Evolutionary conservation across 108 stramenopile genomes (phyloP).

Genomic region (Skeletonema grethae): DNA sequence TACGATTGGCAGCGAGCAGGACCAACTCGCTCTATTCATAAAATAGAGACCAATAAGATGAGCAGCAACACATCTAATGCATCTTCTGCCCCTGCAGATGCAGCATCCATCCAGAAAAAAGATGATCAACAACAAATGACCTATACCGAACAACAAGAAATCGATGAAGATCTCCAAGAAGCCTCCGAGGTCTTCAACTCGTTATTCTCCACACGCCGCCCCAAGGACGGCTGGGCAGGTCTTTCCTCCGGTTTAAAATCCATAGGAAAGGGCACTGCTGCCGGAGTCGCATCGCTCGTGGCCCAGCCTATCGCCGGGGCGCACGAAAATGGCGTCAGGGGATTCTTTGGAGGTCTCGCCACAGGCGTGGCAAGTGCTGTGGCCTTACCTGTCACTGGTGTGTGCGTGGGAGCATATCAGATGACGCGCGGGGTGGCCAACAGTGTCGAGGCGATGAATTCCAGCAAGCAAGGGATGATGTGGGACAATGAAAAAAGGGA

Average conservation of each 20-base stretch:
- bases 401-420: conserved; percentile 85
- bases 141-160: not conserved
- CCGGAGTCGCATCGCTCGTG: conserved; percentile 76
- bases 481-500: conserved; percentile 83
- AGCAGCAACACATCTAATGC: not conserved
- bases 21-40: no score
- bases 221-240: conserved; percentile 90
- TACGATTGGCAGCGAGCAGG: no score
- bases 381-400: conserved; percentile 82
- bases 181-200: conserved; percentile 59
- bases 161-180: conserved; percentile 41
- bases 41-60: not conserved
- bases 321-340: conserved; percentile 72
- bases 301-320: conserved; percentile 88
- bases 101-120: not conserved
- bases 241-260: conserved; percentile 75
- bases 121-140: conserved; percentile 23
- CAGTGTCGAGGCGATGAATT: conserved; percentile 70
- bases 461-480: conserved; percentile 72
- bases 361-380: conserved; percentile 82
- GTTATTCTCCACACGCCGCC: conserved; percentile 79
- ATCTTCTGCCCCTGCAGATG: conserved; percentile 5
- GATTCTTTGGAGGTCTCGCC: conserved; percentile 81
- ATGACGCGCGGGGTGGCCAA: conserved; percentile 78
- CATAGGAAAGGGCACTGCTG: conserved; percentile 77